Evolutionary conservation across 139 green algal genomes (phyloP), one percentile per base, ranked within the genome.

Genomic region (Parachlorella kessleri): DNA sequence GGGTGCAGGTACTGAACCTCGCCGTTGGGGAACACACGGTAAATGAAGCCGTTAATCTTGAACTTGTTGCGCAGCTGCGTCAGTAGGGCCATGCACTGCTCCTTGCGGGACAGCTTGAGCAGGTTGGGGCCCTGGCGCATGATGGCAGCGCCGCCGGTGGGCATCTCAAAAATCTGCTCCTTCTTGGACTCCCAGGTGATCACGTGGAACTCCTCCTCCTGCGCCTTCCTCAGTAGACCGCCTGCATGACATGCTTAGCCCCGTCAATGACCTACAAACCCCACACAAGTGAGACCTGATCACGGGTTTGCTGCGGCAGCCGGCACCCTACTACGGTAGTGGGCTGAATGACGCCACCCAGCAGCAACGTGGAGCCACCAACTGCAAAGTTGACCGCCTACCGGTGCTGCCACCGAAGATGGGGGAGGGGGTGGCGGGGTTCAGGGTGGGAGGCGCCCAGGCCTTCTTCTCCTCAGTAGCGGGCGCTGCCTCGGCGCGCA

Each of bases 121-220:
- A 99, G 90, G 95, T 99, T 99, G 70, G 96, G 94, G 76, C 97
- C 97, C 81, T 95, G 88, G 81, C 96, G 92, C 96, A 99, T 99
- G 87, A 99, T 99, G 75, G 97, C 97, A 40, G 97, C 96, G 69
- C 97, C 97, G 54, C 96, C 96, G 59, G 96, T 99, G 80, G 97
- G 97, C 95, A 99, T 98, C 94, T 99, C 97, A 73, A 99, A 99
- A 75, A 99, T 98, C 88, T 95, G 89, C 93, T 99, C 97, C 93
- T 99, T 99, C 86, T 94, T 95, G 53, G 85, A 85, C 76, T 97
- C 91, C 95, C 95, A 99, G 32, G 95, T 98, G 82, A 98, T 97
- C 54, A 97, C 93, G 86, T 98, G 97, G 92, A 98, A 98, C 91
- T 98, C 94, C 92, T 98, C 94, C 10, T 94, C 91, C 91, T 97